Base-by-base conservation (phyloP, 2,329 filamentous ascomycete genomes). In the Aspergillus awamori region DNA sequence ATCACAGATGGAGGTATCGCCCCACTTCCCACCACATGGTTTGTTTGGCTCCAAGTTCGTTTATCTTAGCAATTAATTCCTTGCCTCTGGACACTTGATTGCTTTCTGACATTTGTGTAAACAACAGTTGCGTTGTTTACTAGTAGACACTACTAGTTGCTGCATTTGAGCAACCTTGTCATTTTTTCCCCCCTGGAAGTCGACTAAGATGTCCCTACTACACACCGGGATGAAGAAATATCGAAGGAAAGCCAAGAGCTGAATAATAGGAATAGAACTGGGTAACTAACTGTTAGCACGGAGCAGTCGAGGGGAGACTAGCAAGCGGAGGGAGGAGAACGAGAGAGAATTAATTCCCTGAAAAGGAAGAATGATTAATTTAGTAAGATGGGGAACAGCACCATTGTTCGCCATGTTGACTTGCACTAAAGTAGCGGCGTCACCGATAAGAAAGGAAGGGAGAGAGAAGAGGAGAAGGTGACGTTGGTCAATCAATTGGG, bases 21-120 rank as follows among this genome's bases (percentile, higher is more conserved):
- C 65, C 65, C 65, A 67, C 65, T 58, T 47, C 58, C 53, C 58
- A 57, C 65, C 65, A 67, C 62, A 67, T 67, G 65, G 65, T 59
- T 59, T 49, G 39, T 59, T 52, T 58, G 60, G 54, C 47, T 49
- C 8, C 41, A 45, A 13, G 5, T 5, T 22, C 41, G 41, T 45
- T 45, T 45, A 8, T 11, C 11, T 45, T 45, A 10, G 28, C 28
- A 11, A 30, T 45, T 15, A 1, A 5, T 22, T 45, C 4, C 22
- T 45, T 45, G 3, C 10, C 10, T 22, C 20, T 13, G 13, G 4
- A 10, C 41, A 13, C 20, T 20, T 20, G 8, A 45, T 45, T 2
- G 13, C 41, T 45, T 11, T 13, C 17, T 24, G 10, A 10, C 24
- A 13, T 22, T 45, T 24, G 41, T 10, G 20, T 4, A 20, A 13